Evolutionary conservation across 768 basidiomycete species (phyloP), one percentile per base, ranked within the genome.

Genomic region (Gautieria morchelliformis): DNA sequence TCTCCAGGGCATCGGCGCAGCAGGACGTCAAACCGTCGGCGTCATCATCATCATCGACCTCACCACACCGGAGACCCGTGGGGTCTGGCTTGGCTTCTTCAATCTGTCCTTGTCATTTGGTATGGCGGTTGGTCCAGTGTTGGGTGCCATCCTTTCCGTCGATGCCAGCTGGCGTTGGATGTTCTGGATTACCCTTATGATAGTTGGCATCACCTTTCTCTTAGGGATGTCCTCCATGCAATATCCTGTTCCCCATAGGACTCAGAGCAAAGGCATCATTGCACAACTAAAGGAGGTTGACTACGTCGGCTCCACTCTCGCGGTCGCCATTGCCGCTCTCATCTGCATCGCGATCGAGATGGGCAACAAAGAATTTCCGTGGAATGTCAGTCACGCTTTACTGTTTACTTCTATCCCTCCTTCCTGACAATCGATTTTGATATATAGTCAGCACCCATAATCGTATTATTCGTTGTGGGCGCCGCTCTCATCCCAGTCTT

Each of bases 131-230:
- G 77, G 78, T 1, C 78, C 77, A 2, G 68, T 78, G 12, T 59
- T 79, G 5, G 78, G 77, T 7, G 78, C 78, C 20, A 63, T 74
- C 39, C 68, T 78, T 51, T 71, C 76, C 4, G 72, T 75, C 60
- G 68, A 76, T 42, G 60, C 71, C 8, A 48, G 68, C 7, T 78
- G 76, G 77, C 64, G 76, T 60, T 78, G 76, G 76, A 63, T 73
- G 47, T 77, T 77, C 64, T 77, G 74, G 66, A 75, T 75, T 56
- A 71, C 71, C 0, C 49, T 71, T 40, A 63, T 71, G 8, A 67
- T 72, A 56, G 71, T 72, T 22, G 64, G 58, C 22, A 15, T 70
- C 1, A 72, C 68, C 7, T 32, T 72, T 27, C 41, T 30, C 9
- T 46, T 70, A 15, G 70, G 67, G 15, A 58, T 66, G 19, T 19